phyloP scores from a whole-genome alignment of 192 early-diverging fungal genomes.

The Coemansia guatemalensis region DNA sequence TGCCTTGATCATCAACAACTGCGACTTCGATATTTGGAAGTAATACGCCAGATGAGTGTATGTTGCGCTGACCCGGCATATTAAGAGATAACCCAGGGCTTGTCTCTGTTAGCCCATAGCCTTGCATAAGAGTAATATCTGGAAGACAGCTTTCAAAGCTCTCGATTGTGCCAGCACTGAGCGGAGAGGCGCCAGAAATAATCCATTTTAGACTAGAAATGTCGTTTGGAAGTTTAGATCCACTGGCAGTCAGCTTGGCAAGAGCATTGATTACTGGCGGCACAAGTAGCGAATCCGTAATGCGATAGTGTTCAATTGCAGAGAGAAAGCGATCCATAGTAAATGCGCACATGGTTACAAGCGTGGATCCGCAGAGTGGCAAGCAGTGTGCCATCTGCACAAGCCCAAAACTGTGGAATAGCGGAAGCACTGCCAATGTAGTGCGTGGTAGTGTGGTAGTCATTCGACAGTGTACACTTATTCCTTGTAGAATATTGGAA shows the following conservation, averaged over 20 bases:
- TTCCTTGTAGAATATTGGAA: constrained; percentile 56
- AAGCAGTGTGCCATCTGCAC: constrained; percentile 21
- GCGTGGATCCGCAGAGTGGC: constrained; percentile 20
- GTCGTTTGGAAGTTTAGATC: constrained; percentile 48
- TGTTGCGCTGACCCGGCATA: background rate
- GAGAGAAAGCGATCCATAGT: constrained; percentile 60
- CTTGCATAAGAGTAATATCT: constrained; percentile 47
- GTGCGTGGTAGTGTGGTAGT: constrained; percentile 1
- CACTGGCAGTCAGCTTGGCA: constrained; percentile 67
- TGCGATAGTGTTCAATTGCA: constrained; percentile 62
- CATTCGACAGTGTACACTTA: background rate
- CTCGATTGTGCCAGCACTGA: constrained; percentile 48
- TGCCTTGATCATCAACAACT: constrained; percentile 62
- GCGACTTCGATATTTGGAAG: constrained; percentile 70
- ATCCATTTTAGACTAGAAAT: constrained; percentile 61
- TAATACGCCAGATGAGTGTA: constrained; percentile 66
- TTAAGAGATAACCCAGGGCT: constrained; percentile 36
- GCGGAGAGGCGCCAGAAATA: constrained; percentile 77
- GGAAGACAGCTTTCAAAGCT: constrained; percentile 41
- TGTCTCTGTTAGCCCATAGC: constrained; percentile 65
- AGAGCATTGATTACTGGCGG: constrained; percentile 68
- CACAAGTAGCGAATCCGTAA: constrained; percentile 63
- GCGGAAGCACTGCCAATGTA: constrained; percentile 54
- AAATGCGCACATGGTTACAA: constrained; percentile 73
- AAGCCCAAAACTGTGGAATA: constrained; percentile 62